Evolutionary conservation across 1,139 yeast species (phyloP).

Genomic region (Oligophagozyma castellii): DNA sequence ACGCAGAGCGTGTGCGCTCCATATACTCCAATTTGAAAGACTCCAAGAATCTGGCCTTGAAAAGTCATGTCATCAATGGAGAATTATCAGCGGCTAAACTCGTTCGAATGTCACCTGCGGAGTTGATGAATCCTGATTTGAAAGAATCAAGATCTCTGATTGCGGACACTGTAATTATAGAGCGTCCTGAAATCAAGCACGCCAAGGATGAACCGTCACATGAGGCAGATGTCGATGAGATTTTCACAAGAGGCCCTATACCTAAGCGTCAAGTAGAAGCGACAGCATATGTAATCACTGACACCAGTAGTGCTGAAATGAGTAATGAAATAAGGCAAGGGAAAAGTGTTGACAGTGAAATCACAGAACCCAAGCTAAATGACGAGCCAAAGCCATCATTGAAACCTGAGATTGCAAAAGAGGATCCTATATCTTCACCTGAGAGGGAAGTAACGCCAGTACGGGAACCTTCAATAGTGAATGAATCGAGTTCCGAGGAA

Average conservation of each 20-base stretch:
- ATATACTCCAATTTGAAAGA: constrained; percentile 41
- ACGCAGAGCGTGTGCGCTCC: constrained; percentile 41
- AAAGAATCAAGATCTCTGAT: constrained; percentile 59
- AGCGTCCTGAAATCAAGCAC: constrained; percentile 30
- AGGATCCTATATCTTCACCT: background rate
- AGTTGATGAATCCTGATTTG: constrained; percentile 58
- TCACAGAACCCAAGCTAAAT: background rate
- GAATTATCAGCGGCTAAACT: constrained; percentile 36
- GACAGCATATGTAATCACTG: constrained; percentile 58
- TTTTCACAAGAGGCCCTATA: background rate
- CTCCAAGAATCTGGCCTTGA: constrained; percentile 34
- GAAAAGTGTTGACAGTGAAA: constrained; percentile 2
- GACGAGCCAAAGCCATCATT: background rate
- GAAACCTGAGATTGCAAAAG: background rate
- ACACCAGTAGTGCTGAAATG: no score
- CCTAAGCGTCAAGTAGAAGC: background rate
- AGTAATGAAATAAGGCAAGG: no score
- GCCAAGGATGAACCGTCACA: background rate
- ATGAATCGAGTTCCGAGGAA: constrained; percentile 7
- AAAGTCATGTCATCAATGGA: constrained; percentile 34
- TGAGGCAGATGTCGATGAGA: background rate
- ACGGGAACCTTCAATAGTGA: no score
- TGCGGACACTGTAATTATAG: constrained; percentile 51
- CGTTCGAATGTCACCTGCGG: constrained; percentile 47
- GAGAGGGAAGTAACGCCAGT: background rate